Evolutionary conservation across 2,329 filamentous ascomycete genomes (phyloP), one percentile per base, ranked within the genome.

Genomic region (Botryotinia narcissicola): DNA sequence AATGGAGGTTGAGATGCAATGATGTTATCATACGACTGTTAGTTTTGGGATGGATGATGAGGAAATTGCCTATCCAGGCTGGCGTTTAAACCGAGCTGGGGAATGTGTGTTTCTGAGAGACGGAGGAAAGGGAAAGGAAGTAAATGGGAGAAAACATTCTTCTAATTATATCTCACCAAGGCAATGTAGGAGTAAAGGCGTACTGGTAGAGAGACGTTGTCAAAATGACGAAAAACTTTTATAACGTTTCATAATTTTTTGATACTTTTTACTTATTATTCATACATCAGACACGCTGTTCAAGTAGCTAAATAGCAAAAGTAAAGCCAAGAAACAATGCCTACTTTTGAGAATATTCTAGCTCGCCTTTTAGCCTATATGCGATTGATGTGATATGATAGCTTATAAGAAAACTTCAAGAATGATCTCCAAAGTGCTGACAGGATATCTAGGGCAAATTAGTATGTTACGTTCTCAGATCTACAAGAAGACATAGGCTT

Each of bases 341-440:
- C 16, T 29, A 32, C n/a, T 42, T 66, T 35, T 32, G 32, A 14
- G 18, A 35, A 16, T 46, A 22, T 67, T n/a, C 25, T 54, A n/a
- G 70, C 70, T 64, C 57, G 32, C 59, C 25, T 73, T 32, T 46
- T 40, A 4, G 22, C 20, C 40, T 59, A 46, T n/a, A 16, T 64
- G 61, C 42, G 29, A 51, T 44, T 29, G 29, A 57, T 44, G 32
- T 51, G 37, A 73, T 35, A 51, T 73, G 48, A 75, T 82, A 18
- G 37, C 37, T 10, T 86, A 97, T 84, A 98, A 86, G 87, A 99
- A 97, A 77, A 93, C 89, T 84, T 98, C 95, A 46, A 98, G 89
- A 83, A 98, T 97, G 82, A 99, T 88, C 86, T 99, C 96, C 78
- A 99, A 84, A 61, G 93, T 94, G 84, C 94, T 98, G 79, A 97